phyloP scores from a whole-genome alignment of 202 grass and related monocot species.

The Setaria viridis region DNA sequence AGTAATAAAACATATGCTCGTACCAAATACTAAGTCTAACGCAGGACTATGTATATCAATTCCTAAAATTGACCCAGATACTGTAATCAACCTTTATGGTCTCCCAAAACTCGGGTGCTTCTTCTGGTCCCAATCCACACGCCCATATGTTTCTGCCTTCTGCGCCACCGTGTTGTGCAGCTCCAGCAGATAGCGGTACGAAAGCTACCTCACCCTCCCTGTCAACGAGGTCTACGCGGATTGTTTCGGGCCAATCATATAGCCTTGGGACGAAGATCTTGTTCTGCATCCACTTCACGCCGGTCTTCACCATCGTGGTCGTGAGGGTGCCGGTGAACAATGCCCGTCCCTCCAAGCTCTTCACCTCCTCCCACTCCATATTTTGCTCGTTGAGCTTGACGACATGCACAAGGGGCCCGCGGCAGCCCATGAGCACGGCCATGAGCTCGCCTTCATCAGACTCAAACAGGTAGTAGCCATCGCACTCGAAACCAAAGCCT shows the following conservation, averaged over 20 bases:
- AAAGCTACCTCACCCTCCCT: slow-evolving; percentile 6
- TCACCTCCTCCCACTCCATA: background rate
- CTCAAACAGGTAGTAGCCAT: background rate
- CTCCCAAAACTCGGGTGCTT: too few species aligned
- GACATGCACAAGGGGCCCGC: background rate
- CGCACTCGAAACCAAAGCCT: background rate
- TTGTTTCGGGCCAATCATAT: background rate
- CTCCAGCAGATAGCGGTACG: background rate
- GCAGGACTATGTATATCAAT: too few species aligned
- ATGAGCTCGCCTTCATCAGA: background rate
- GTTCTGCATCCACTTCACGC: slow-evolving; percentile 22
- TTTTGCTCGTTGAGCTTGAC: background rate
- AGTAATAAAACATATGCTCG: too few species aligned
- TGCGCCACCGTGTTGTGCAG: too few species aligned
- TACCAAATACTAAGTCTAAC: too few species aligned
- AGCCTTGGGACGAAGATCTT: slow-evolving; percentile 19
- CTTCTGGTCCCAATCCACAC: too few species aligned
- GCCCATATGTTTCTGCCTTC: too few species aligned
- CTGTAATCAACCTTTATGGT: too few species aligned
- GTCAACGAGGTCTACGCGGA: background rate
- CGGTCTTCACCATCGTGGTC: background rate
- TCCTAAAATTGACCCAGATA: too few species aligned
- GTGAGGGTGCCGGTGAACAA: background rate
- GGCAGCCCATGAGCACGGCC: background rate
- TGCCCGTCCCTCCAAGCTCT: background rate